These are phyloP conservation scores for Aspergillus quadrilineatus DNA, from an alignment of 2,329 filamentous ascomycete genomes.

Conservation along the genomic window DNA sequence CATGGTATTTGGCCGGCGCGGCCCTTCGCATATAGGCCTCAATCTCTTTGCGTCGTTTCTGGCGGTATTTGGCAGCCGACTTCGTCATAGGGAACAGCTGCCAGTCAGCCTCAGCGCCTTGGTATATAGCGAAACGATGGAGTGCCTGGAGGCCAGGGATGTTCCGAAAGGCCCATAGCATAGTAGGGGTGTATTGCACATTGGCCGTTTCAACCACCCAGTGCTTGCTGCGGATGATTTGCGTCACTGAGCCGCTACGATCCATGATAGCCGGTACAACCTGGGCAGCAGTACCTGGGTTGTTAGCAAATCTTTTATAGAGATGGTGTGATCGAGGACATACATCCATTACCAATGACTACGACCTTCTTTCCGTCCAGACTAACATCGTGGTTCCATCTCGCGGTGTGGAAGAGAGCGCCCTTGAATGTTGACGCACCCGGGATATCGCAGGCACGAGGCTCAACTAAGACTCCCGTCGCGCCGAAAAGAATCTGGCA, in stretches of 20 bases:
- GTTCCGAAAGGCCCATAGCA: constrained; percentile 51
- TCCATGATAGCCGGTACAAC: constrained; percentile 24
- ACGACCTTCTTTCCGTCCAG: constrained; percentile 28
- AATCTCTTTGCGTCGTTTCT: constrained; percentile 33
- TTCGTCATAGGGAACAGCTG: constrained; percentile 45
- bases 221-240: constrained; percentile 57
- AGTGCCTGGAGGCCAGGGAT: constrained; percentile 46
- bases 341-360: constrained; percentile 38
- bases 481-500: constrained; percentile 52
- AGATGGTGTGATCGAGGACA: neutral
- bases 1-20: constrained; percentile 13
- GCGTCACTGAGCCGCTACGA: constrained; percentile 54
- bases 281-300: constrained; percentile 26
- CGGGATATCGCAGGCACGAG: constrained; percentile 25
- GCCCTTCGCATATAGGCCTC: constrained; percentile 33
- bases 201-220: constrained; percentile 50
- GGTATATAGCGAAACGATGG: constrained; percentile 37
- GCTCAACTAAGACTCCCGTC: constrained; percentile 44
- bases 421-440: constrained; percentile 25
- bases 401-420: constrained; percentile 26
- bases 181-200: constrained; percentile 48
- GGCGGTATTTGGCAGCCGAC: constrained; percentile 40
- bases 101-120: constrained; percentile 21
- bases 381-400: constrained; percentile 26
- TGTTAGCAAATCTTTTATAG: too few species aligned